Conservation (phyloP, 1,284 basidiomycete species). For the Butyriboletus regius region DNA sequence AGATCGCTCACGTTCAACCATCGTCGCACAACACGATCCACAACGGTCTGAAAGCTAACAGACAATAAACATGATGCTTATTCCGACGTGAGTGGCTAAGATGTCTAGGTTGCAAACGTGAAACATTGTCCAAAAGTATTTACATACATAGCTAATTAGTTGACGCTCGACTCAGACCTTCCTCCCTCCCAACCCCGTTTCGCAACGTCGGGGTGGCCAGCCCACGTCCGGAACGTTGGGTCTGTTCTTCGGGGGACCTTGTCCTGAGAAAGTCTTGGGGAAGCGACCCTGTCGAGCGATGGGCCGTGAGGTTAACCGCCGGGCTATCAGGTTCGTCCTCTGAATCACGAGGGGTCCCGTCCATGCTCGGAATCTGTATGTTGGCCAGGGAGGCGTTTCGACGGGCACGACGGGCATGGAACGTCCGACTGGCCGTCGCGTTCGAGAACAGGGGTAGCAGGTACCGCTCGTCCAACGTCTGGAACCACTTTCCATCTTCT, state of each 20-base stretch:
- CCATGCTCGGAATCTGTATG: slow-evolving; percentile 26
- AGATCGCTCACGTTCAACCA: background rate
- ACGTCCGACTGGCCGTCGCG: slow-evolving; percentile 79
- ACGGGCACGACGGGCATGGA: slow-evolving; percentile 70
- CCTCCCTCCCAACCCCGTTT: slow-evolving; percentile 35
- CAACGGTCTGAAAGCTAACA: background rate
- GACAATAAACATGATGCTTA: no score
- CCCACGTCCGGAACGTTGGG: slow-evolving; percentile 48
- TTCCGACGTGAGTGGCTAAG: background rate
- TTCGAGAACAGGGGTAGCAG: slow-evolving; percentile 92
- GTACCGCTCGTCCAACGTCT: slow-evolving; percentile 88
- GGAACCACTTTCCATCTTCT: slow-evolving; percentile 89
- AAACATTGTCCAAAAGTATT: background rate
- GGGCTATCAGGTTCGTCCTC: slow-evolving; percentile 50
- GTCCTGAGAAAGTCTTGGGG: slow-evolving; percentile 28
- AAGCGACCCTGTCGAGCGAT: slow-evolving; percentile 7
- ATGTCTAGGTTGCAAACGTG: slow-evolving; percentile 7
- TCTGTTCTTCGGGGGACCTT: slow-evolving; percentile 40
- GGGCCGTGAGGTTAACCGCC: slow-evolving; percentile 36
- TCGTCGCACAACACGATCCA: background rate
- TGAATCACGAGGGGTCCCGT: slow-evolving; percentile 47
- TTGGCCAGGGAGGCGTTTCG: slow-evolving; percentile 36
- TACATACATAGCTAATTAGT: background rate
- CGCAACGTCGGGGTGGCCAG: slow-evolving; percentile 49
- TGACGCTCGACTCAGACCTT: slow-evolving; percentile 7